Evolutionary conservation across 306 rosid species (phyloP), one percentile per base, ranked within the genome.

Genomic region (Erythrophleum fordii): DNA sequence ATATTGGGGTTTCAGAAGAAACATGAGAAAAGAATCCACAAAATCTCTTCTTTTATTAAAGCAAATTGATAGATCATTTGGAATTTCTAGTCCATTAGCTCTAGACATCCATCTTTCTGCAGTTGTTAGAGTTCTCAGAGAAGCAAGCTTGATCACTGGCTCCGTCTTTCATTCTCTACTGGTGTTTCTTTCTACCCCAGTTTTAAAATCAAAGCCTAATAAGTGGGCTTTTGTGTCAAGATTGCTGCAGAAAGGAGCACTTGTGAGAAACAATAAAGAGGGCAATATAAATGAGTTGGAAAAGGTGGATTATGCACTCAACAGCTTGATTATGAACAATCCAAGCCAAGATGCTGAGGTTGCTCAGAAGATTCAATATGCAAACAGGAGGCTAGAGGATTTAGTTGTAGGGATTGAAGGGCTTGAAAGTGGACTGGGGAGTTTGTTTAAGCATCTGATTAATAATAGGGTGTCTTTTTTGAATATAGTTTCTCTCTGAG

Each of bases 141-240:
- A 93, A 81, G 86, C 93, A 31, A 85, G 88, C 73, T 70, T 65
- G 69, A 74, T 89, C 44, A 88, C 92, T 1, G 76, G 82, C 65
- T 84, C 88, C 4, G 69, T 88, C 34, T 84, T 93, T 41, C 83
- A 86, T 29, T 86, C 91, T 8, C 76, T 93, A 1, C 69, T 86
- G 80, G 76, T 65, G 13, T 88, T 89, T 73, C 94, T 87, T 18
- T 88, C 83, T 46, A 48, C 88, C 18, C 89, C 89, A 4, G 22
- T 83, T n/a, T 81, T 83, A 81, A 91, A 82, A 45, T 77, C 89
- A 18, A 89, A 76, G 89, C 49, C 82, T 3, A 89, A 87, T 72
- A 91, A 85, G 75, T 91, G 97, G 97, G 56, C 89, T 2, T 61
- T 91, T 82, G 90, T 93, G 34, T 90, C 95, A 14, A 89, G 79